Conservation (phyloP, 148 eudicot genomes). For the Pouteria glomerata region DNA sequence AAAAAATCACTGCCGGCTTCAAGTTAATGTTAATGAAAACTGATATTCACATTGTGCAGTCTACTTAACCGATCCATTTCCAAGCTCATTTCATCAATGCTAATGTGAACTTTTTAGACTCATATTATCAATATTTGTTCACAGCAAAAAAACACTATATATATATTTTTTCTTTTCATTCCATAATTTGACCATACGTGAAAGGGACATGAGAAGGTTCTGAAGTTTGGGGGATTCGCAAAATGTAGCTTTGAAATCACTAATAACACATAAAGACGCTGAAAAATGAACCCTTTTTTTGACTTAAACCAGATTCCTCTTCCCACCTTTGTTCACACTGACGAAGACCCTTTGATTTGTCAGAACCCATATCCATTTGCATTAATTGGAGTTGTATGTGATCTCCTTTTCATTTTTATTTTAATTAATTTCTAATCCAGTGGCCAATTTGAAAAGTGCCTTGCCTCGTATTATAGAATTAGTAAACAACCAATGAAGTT, state of each 20-base stretch:
- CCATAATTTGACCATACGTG: too few species aligned
- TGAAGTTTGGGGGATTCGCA: constrained; percentile 17
- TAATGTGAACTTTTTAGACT: constrained; percentile 14
- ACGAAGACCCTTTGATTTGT: neutral
- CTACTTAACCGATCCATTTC: neutral
- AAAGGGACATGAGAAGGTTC: neutral
- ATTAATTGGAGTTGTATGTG: too few species aligned
- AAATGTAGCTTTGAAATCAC: neutral
- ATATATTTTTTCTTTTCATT: too few species aligned
- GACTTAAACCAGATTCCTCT: constrained; percentile 1
- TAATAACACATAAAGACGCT: neutral
- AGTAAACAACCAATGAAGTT: too few species aligned
- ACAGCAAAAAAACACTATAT: too few species aligned
- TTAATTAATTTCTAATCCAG: too few species aligned
- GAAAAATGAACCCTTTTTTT: neutral
- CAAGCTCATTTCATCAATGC: neutral
- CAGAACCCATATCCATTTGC: too few species aligned
- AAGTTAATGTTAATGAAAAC: neutral
- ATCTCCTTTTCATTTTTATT: too few species aligned
- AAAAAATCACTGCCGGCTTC: neutral
- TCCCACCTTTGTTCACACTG: constrained; percentile 3
- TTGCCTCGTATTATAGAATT: too few species aligned
- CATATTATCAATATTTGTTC: too few species aligned
- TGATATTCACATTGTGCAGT: neutral
- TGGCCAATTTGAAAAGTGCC: too few species aligned